Conservation (phyloP, 495 filamentous ascomycete genomes). For the Darksidea phi region DNA sequence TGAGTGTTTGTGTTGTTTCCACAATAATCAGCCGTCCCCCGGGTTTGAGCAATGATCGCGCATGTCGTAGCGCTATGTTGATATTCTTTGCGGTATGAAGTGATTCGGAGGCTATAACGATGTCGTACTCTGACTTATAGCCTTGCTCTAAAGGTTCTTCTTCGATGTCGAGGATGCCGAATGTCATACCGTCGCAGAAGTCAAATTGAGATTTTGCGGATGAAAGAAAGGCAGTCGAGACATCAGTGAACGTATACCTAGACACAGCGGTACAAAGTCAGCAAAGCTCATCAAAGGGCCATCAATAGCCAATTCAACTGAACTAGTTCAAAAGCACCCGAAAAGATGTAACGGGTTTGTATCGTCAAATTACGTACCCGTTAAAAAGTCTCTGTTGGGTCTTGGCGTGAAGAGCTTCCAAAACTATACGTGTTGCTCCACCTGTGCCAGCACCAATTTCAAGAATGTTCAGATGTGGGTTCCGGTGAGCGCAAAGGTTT, state of each 20-base stretch:
- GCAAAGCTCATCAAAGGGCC: too few species aligned
- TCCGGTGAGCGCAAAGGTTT: slow-evolving; percentile 10
- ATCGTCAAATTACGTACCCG: too few species aligned
- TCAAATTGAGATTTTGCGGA: not conserved
- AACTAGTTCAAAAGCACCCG: too few species aligned
- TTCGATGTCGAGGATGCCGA: slow-evolving; percentile 18
- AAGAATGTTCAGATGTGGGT: slow-evolving; percentile 8
- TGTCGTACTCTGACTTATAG: slow-evolving; percentile 14
- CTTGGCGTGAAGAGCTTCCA: too few species aligned
- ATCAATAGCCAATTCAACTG: too few species aligned
- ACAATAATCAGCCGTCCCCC: slow-evolving; percentile 23
- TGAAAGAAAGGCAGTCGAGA: slow-evolving; percentile 9
- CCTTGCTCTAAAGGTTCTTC: slow-evolving; percentile 16
- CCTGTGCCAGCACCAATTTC: slow-evolving; percentile 18
- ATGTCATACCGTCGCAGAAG: not conserved
- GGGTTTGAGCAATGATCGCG: slow-evolving; percentile 16
- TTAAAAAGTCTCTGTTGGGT: too few species aligned
- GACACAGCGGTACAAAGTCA: too few species aligned
- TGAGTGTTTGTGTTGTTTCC: slow-evolving; percentile 2
- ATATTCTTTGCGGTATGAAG: slow-evolving; percentile 15
- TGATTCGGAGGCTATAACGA: slow-evolving; percentile 17
- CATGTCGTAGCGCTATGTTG: slow-evolving; percentile 4
- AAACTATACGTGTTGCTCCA: slow-evolving; percentile 1
- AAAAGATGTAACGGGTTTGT: too few species aligned
- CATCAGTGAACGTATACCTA: slow-evolving; percentile 29